Conservation (phyloP, 495 filamentous ascomycete genomes). For the Aspergillus mulundensis region DNA sequence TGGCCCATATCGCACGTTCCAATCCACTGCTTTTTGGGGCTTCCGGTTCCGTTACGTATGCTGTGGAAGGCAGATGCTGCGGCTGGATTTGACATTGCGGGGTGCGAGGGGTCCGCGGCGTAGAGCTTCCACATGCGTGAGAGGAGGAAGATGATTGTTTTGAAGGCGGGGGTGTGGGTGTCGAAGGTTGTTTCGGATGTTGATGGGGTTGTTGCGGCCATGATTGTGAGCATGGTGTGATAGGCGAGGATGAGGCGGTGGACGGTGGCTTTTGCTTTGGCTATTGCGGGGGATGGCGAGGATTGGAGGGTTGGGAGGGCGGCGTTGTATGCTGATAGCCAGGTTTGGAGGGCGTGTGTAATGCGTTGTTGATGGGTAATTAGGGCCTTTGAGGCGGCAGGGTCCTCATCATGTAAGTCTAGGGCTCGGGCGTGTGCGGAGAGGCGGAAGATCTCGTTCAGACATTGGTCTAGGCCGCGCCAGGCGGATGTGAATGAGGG, state of each 20-base stretch:
- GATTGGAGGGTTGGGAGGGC: neutral
- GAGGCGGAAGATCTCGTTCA: neutral
- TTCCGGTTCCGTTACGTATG: neutral
- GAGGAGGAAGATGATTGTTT: slow-evolving; percentile 28
- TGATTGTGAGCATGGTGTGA: slow-evolving; percentile 46
- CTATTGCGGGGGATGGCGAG: neutral
- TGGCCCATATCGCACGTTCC: slow-evolving; percentile 14
- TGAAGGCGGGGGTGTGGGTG: slow-evolving; percentile 34
- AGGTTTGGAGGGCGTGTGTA: neutral
- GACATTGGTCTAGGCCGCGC: neutral
- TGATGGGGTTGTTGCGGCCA: slow-evolving; percentile 29
- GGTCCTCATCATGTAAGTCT: neutral
- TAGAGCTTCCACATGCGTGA: slow-evolving; percentile 26
- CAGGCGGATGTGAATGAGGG: slow-evolving; percentile 2
- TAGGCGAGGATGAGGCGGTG: slow-evolving; percentile 38
- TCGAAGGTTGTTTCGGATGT: slow-evolving; percentile 41
- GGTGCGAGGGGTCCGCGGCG: neutral
- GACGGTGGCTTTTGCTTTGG: neutral
- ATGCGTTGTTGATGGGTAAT: neutral
- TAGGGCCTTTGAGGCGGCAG: neutral
- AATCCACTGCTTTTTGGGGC: neutral
- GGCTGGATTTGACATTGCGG: neutral
- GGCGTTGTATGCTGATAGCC: neutral
- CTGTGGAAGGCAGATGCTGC: too few species aligned
- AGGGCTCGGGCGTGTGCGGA: neutral